These are phyloP conservation scores for Andrographis paniculata DNA, from an alignment of 305 asterid species.

Conservation along the genomic window DNA sequence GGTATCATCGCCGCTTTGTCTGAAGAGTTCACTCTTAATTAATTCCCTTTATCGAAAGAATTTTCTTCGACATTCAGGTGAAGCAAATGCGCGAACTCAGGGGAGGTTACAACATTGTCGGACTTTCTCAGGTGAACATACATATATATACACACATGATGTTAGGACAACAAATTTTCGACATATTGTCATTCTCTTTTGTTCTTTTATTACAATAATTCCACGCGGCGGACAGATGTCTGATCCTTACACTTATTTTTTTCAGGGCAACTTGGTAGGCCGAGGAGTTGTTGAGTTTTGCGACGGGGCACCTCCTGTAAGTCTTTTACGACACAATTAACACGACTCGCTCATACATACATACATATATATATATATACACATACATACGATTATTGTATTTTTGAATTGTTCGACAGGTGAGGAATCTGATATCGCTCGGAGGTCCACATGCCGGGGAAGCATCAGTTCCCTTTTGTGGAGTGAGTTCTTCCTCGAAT, in stretches of 20 bases:
- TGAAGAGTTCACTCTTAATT: conserved; percentile 11
- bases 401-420: conserved; percentile 37
- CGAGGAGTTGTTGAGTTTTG: conserved; percentile 86
- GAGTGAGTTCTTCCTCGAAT: conserved; percentile 40
- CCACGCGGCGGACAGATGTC: neutral
- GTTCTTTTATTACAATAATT: conserved; percentile 2
- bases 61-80: conserved; percentile 31
- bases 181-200: conserved; percentile 1
- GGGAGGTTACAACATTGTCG: conserved; percentile 70
- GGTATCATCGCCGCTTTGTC: conserved; percentile 27
- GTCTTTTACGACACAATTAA: too few species aligned
- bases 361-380: neutral
- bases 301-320: conserved; percentile 83
- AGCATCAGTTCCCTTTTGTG: conserved; percentile 77
- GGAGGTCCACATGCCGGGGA: conserved; percentile 97
- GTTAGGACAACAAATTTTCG: neutral
- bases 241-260: conserved; percentile 10
- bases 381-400: neutral
- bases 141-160: neutral
- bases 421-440: conserved; percentile 70
- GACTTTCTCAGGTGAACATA: conserved; percentile 76
- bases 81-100: conserved; percentile 68
- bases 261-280: conserved; percentile 83
- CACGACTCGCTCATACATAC: neutral
- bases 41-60: conserved; percentile 14